Evolutionary conservation across 1,139 yeast genomes (phyloP).

Genomic region (Trichomonascaceae sp.): DNA sequence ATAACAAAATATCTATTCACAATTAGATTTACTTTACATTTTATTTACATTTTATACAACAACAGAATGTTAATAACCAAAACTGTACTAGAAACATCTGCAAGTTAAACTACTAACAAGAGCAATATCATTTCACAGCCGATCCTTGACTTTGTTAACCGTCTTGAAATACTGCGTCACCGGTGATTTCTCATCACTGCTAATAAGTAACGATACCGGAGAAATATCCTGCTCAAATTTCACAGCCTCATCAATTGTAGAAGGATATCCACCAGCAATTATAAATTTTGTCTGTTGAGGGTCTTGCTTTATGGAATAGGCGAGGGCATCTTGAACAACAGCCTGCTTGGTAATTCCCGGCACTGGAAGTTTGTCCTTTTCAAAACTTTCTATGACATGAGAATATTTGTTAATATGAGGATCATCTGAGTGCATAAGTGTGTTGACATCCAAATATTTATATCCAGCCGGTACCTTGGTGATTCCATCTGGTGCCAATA

Average conservation of each 20-base stretch:
- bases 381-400: constrained; percentile 72
- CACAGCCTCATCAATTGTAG: constrained; percentile 95
- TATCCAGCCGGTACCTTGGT: constrained; percentile 72
- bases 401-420: constrained; percentile 58
- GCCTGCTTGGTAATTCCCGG: constrained; percentile 95
- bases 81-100: too few species aligned
- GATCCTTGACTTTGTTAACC: constrained; percentile 4
- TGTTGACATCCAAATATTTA: constrained; percentile 85
- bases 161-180: constrained; percentile 4
- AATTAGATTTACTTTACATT: background rate
- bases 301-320: constrained; percentile 29
- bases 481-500: constrained; percentile 94
- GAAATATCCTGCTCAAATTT: constrained; percentile 83
- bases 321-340: constrained; percentile 71
- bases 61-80: too few species aligned
- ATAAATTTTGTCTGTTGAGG: constrained; percentile 50
- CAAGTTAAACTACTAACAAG: too few species aligned
- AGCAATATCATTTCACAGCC: background rate
- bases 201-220: constrained; percentile 18
- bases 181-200: constrained; percentile 1
- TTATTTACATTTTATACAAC: background rate
- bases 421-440: constrained; percentile 66
- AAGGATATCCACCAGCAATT: constrained; percentile 72
- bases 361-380: constrained; percentile 82
- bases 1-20: background rate